phyloP scores from a whole-genome alignment of 306 rosid species.

The Senna tora region DNA sequence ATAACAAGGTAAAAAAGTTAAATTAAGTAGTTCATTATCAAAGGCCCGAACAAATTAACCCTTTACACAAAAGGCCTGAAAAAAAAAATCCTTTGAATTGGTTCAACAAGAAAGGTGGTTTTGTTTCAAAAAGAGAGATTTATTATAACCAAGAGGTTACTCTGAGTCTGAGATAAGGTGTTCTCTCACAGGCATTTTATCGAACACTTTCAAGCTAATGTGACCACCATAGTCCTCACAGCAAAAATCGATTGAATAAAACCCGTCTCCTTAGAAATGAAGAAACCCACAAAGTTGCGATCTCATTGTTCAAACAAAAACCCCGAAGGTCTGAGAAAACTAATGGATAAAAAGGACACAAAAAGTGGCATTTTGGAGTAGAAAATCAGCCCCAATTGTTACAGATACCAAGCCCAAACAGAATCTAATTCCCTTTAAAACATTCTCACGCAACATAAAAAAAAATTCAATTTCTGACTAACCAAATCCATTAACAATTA shows the following conservation, averaged over 20 bases:
- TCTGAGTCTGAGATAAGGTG: background rate
- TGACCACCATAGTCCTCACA: background rate
- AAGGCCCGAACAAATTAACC: background rate
- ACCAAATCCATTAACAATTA: background rate
- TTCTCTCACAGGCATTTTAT: conserved; percentile 2
- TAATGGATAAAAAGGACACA: background rate
- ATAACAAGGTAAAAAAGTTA: background rate
- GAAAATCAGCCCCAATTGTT: background rate
- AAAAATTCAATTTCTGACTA: background rate
- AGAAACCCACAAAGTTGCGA: background rate
- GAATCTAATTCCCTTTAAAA: background rate
- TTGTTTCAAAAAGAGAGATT: too few species aligned
- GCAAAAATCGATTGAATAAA: background rate
- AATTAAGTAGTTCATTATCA: background rate
- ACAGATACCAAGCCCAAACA: background rate
- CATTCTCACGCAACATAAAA: background rate
- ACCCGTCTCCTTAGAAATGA: background rate
- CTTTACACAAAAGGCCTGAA: background rate
- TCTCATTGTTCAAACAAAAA: background rate
- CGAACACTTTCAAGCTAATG: background rate
- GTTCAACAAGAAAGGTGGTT: background rate
- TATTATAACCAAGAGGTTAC: too few species aligned
- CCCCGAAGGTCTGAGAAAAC: background rate
- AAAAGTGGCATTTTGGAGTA: background rate
- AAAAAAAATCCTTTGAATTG: background rate